Evolutionary conservation across 306 rosid genomes (phyloP).

Genomic region (Crotalaria pallida): DNA sequence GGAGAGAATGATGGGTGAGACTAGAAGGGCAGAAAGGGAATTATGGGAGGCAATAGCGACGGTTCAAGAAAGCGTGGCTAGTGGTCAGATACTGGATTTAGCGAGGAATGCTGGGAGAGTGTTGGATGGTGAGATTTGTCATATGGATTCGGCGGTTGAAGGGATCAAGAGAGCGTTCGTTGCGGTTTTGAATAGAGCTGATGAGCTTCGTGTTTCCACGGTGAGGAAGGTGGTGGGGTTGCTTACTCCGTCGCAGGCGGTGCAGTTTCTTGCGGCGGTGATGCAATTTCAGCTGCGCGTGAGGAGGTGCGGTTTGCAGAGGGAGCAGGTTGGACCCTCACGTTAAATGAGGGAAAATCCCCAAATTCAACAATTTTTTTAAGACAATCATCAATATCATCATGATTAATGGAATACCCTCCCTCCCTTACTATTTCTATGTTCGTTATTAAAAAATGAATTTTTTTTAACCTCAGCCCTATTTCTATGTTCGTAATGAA

Average conservation of each 20-base stretch:
- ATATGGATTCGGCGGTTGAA: not conserved
- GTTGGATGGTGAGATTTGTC: no score
- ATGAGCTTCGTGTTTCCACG: conserved; percentile 17
- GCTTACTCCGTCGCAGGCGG: conserved; percentile 23
- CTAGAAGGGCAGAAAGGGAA: not conserved
- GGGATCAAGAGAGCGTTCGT: conserved; percentile 22
- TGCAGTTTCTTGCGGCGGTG: conserved; percentile 32
- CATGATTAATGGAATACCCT: no score
- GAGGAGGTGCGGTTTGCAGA: conserved; percentile 21
- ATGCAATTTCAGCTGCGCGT: conserved; percentile 26
- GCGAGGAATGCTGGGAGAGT: no score
- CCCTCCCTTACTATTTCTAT: no score
- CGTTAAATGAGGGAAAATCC: no score
- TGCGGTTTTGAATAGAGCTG: conserved; percentile 15
- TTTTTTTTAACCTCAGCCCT: no score
- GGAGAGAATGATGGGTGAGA: not conserved
- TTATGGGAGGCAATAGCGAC: not conserved
- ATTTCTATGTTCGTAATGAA: no score
- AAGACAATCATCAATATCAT: no score
- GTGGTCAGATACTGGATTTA: no score
- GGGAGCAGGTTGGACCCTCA: not conserved
- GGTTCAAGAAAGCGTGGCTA: conserved; percentile 7
- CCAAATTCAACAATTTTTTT: no score
- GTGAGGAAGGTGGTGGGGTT: conserved; percentile 31
- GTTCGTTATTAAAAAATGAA: no score